These are phyloP conservation scores for Blastomyces silverae DNA, from an alignment of 2,329 filamentous ascomycete species.

Conservation along the genomic window DNA sequence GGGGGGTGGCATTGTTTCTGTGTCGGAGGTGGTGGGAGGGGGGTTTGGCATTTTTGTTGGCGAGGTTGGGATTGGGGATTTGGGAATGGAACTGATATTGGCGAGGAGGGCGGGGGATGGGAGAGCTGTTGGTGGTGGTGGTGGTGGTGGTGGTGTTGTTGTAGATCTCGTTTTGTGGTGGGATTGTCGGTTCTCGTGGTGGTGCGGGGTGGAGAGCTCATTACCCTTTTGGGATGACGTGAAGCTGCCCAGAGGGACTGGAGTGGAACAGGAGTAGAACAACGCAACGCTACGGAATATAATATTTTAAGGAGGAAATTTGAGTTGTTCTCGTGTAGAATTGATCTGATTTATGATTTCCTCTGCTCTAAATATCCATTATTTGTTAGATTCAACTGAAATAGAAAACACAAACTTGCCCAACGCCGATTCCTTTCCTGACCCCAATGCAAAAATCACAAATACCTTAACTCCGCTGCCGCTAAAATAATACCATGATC, in stretches of 20 bases:
- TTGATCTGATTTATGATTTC: neutral
- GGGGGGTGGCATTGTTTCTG: conserved; percentile 25
- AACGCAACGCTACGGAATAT: neutral
- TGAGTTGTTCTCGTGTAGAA: neutral
- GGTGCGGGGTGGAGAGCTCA: too few relatives aligned
- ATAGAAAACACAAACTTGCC: neutral
- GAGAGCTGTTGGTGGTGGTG: too few relatives aligned
- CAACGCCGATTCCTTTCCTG: neutral
- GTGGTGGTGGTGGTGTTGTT: neutral
- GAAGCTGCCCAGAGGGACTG: neutral
- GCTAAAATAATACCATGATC: neutral
- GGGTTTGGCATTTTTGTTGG: neutral
- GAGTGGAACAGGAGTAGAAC: neutral
- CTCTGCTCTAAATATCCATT: conserved; percentile 4
- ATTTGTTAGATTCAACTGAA: neutral
- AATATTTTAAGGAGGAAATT: neutral
- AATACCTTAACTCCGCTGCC: neutral
- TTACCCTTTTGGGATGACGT: neutral
- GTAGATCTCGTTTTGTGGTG: neutral
- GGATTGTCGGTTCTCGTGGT: neutral
- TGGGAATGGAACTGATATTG: neutral
- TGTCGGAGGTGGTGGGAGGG: conserved; percentile 1
- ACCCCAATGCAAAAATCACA: too few relatives aligned
- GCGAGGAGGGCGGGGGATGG: neutral
- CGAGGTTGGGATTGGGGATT: neutral